These are phyloP conservation scores for Diaporthe nobilis DNA, from an alignment of 2,329 filamentous ascomycete genomes.

Conservation along the genomic window DNA sequence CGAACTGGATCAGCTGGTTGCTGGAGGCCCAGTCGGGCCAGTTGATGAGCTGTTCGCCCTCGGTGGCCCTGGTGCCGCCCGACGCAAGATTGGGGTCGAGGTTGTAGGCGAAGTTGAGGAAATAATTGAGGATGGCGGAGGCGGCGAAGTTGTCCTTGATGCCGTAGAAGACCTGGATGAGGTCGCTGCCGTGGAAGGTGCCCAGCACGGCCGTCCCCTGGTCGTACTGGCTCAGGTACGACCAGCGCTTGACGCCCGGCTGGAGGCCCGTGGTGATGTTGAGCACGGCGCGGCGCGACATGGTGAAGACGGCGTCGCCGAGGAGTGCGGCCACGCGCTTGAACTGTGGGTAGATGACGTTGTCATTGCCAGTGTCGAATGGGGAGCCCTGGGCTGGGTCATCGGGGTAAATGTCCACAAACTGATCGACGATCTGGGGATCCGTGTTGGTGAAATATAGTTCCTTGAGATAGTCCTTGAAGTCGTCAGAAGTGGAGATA, in stretches of 20 bases:
- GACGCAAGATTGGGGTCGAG: conserved; percentile 76
- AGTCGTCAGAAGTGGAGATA: conserved; percentile 70
- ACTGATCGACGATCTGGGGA: conserved; percentile 61
- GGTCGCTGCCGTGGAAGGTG: conserved; percentile 83
- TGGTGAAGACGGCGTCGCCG: conserved; percentile 81
- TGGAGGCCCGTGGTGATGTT: conserved; percentile 58
- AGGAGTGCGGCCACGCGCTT: conserved; percentile 84
- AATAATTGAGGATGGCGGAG: conserved; percentile 75
- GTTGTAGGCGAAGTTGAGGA: conserved; percentile 79
- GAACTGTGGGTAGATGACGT: conserved; percentile 82
- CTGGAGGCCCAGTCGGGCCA: conserved; percentile 57
- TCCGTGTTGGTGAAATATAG: conserved; percentile 73
- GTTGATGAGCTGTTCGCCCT: conserved; percentile 33
- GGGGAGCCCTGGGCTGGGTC: conserved; percentile 75
- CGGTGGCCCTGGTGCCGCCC: conserved; percentile 45
- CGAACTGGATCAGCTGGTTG: conserved; percentile 29
- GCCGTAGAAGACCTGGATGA: conserved; percentile 79
- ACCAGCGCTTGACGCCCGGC: conserved; percentile 77
- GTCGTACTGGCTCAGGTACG: conserved; percentile 81
- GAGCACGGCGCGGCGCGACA: conserved; percentile 78
- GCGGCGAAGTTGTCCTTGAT: conserved; percentile 74
- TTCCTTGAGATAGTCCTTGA: conserved; percentile 74
- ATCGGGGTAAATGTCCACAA: conserved; percentile 75
- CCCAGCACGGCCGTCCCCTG: conserved; percentile 80
- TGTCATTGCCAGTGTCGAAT: conserved; percentile 76